Base-by-base conservation (phyloP, 1,284 basidiomycete species). In the Naganishia sp. region DNA sequence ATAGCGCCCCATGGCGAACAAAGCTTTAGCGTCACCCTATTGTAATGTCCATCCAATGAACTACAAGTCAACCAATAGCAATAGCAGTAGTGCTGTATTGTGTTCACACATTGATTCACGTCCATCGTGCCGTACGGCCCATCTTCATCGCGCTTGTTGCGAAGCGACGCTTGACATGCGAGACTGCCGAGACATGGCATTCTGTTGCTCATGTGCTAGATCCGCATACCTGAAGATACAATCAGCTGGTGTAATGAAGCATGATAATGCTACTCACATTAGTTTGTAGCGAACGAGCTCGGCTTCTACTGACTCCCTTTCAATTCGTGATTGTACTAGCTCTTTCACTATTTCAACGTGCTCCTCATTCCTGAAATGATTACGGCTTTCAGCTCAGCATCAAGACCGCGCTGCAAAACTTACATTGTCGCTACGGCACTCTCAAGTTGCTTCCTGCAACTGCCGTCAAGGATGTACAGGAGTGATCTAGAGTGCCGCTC, bases 261-360 rank as follows among this genome's bases (percentile, higher is more conserved):
- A 58, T 32, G 17, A 47, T 46, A 10, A 13, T n/a, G 31, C 13
- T 25, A 55, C 65, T 55, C 39, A 66, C 65, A 66, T 61, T 45
- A 94, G 81, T 78, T 95, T 96, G 79, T 94, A 96, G 49, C 89
- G 86, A 42, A 96, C 92, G 11, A 96, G 85, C 76, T 96, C 90
- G 64, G 86, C 85, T 77, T 96, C 94, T 68, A 92, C 83, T 74
- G 95, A 92, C 76, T 97, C 94, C 72, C 90, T 90, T 67, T 88
- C 86, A 42, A 96, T 81, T 64, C 93, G 86, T 67, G 87, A 84
- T 81, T 88, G 90, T 5, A 97, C 94, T 3, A 96, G 85, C 75
- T 95, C 89, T 72, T 94, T 93, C 84, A 95, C 79, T 17, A 78
- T 67, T 49, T 76, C 80, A 67, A 81, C 81, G 63, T 80, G 79